A percentile compares a stretch with the other conserved stretches of the same genome.
Conservation (phyloP, 1,284 basidiomycete species). For the Naganishia sp. region DNA sequence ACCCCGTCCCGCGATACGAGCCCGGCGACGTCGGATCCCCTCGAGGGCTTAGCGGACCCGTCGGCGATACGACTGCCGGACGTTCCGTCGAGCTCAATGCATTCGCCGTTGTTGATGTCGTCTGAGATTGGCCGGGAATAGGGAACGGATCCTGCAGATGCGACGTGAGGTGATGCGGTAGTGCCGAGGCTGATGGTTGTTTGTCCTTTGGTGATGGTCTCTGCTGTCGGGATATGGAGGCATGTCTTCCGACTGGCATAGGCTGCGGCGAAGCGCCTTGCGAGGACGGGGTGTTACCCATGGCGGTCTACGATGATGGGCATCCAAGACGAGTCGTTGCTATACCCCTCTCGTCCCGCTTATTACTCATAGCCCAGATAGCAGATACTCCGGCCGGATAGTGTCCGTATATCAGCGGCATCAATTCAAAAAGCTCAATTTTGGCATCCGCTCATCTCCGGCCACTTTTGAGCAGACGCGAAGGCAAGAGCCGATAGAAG, state of each 20-base stretch:
- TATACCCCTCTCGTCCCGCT: not conserved
- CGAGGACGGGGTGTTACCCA: slow-evolving; percentile 31
- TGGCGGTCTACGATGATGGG: not conserved
- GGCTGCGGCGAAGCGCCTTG: slow-evolving; percentile 1
- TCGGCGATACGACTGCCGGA: not conserved
- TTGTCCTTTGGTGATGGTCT: not conserved
- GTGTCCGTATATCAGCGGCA: not conserved
- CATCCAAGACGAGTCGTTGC: not conserved
- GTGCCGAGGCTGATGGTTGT: not conserved
- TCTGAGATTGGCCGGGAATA: not conserved
- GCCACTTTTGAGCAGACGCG: not conserved
- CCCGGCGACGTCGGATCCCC: slow-evolving; percentile 48
- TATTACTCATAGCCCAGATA: slow-evolving; percentile 9
- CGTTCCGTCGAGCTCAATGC: not conserved
- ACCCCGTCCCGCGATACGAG: slow-evolving; percentile 39
- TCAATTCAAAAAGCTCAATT: not conserved
- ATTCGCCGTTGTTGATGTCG: slow-evolving; percentile 8
- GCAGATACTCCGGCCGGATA: not conserved
- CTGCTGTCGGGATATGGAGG: slow-evolving; percentile 2
- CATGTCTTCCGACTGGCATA: not conserved
- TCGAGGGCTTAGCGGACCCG: slow-evolving; percentile 3
- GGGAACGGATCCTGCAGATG: slow-evolving; percentile 20
- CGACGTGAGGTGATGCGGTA: slow-evolving; percentile 16
- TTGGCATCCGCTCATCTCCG: not conserved
- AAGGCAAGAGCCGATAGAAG: not conserved